Percentiles rank a stretch among this genome's conserved stretches.
phyloP scores from a whole-genome alignment of 352 stramenopile genomes.

The Phytophthora agathidicida region DNA sequence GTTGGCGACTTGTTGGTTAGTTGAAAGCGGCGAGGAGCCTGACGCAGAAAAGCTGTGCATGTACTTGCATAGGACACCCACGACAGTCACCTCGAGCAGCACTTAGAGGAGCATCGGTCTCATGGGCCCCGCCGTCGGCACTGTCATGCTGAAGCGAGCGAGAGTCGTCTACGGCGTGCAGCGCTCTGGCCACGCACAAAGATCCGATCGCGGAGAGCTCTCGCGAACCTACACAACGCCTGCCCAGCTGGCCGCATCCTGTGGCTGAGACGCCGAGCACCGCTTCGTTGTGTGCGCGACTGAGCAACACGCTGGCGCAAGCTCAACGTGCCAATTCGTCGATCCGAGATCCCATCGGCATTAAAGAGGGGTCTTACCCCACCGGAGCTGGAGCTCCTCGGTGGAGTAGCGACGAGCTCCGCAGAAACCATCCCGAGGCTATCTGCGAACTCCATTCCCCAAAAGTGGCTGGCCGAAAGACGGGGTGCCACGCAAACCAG shows the following conservation, averaged over 20 bases:
- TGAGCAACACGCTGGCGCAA: constrained; percentile 21
- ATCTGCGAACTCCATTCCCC: constrained; percentile 23
- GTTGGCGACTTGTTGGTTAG: neutral
- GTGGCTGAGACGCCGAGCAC: constrained; percentile 16
- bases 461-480: constrained; percentile 25
- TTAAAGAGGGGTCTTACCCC: constrained; percentile 11
- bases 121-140: neutral
- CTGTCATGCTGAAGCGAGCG: neutral
- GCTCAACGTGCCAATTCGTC: constrained; percentile 17
- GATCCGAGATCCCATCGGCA: constrained; percentile 15
- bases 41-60: neutral
- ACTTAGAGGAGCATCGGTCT: no score
- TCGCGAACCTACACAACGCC: constrained; percentile 34
- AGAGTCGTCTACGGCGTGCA: constrained; percentile 9
- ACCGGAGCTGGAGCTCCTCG: constrained; percentile 12
- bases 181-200: constrained; percentile 2
- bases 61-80: no score
- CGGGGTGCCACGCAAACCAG: constrained; percentile 18
- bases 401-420: constrained; percentile 2
- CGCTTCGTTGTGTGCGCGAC: constrained; percentile 36
- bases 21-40: constrained; percentile 10
- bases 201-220: constrained; percentile 29
- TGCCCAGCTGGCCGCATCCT: constrained; percentile 26
- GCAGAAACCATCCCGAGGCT: neutral
- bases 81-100: no score